These are phyloP conservation scores for Phanerochaete carnosa DNA, from an alignment of 768 basidiomycete species.

Conservation along the genomic window DNA sequence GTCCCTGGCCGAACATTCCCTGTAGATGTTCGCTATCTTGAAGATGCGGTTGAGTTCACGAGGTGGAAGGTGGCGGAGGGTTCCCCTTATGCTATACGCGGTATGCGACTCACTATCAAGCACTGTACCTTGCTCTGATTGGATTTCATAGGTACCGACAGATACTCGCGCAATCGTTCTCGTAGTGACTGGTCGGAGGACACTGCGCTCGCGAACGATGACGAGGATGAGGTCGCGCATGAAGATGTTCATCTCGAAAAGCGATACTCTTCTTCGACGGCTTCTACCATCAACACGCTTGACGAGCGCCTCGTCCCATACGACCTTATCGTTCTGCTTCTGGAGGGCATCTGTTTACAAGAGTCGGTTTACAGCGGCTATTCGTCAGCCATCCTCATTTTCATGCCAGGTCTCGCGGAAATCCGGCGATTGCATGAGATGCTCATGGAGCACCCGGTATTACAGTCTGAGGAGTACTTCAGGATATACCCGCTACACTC, in stretches of 20 bases:
- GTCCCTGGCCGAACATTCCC: conserved; percentile 96
- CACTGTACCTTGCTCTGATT: not conserved
- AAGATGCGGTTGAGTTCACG: conserved; percentile 86
- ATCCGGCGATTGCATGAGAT: conserved; percentile 87
- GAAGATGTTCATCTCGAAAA: conserved; percentile 61
- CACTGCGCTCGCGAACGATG: conserved; percentile 36
- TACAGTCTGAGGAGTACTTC: conserved; percentile 64
- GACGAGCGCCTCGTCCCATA: conserved; percentile 90
- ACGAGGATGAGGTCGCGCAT: conserved; percentile 67
- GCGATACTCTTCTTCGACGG: conserved; percentile 75
- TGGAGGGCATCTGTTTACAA: conserved; percentile 82
- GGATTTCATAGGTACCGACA: conserved; percentile 49
- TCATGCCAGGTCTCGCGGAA: conserved; percentile 93
- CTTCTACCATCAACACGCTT: conserved; percentile 75
- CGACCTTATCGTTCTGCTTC: conserved; percentile 79
- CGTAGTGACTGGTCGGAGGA: conserved; percentile 80
- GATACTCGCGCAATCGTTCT: conserved; percentile 60
- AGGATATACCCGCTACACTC: conserved; percentile 87
- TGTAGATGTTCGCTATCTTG: conserved; percentile 79
- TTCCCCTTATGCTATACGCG: conserved; percentile 75
- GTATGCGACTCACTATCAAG: conserved; percentile 37
- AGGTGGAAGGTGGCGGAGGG: conserved; percentile 75
- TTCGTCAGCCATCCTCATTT: conserved; percentile 83
- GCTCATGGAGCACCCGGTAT: conserved; percentile 68
- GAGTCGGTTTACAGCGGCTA: conserved; percentile 47